Base-by-base conservation (phyloP, 192 early-diverging fungal genomes). In the Rhizoclosmatium sp. region DNA sequence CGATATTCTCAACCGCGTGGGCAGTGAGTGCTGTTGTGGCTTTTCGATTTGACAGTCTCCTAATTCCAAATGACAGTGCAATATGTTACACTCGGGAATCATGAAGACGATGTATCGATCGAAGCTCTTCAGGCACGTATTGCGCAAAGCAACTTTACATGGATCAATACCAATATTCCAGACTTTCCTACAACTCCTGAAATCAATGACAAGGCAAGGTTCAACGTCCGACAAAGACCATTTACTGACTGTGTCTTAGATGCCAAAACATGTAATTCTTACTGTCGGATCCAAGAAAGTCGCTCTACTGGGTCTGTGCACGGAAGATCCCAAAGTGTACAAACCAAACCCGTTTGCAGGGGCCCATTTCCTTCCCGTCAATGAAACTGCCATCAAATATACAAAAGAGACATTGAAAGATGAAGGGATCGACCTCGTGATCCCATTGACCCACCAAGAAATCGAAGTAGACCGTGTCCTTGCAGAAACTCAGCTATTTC, bases 71-170 rank as follows among this genome's bases (percentile, higher is more conserved):
- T 21, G 40, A 59, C 58, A 40, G 39, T 62, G 4, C 10, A 59
- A 14, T 75, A 62, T 2, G 72, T 75, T 1, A 61, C 58, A 21
- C 61, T 75, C 41, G 72, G 72, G n/a, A 62, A 75, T 42, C 72
- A 75, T 42, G 72, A 75, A 54, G 72, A 75, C 59, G 72, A 75
- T 42, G 59, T 75, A 39, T 54, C 59, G 39, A 61, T 75, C 45
- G 59, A 21, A 19, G 14, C 72, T 7, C 45, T 75, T 9, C 16
- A 59, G 21, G 41, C 19, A 54, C 72, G 72, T 41, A 75, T 75
- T 21, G 44, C 3, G 40, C 72, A 75, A 44, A 31, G 21, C 39
- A 40, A 1, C 60, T 75, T 75, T 31, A 58, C 19, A 40, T 75
- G 72, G 72, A 47, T 75, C 59, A 75, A 75, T 46, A 31, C 72